phyloP scores from a whole-genome alignment of 1,284 basidiomycete genomes.

The Hemileia vastatrix region DNA sequence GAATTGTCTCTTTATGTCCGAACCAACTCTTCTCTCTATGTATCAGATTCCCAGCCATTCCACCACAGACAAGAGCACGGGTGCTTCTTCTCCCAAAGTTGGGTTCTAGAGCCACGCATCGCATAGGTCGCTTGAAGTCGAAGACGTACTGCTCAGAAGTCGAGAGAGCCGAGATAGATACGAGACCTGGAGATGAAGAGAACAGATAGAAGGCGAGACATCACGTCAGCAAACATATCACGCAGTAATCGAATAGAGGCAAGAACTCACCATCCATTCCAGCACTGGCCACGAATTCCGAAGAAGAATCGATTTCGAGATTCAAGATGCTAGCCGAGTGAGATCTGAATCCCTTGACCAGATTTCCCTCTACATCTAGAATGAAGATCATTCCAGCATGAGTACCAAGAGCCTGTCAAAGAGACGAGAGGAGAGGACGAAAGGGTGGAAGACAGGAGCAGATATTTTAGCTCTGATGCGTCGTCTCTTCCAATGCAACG shows the following conservation, averaged over 20 bases:
- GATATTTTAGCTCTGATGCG: neutral
- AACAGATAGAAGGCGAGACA: neutral
- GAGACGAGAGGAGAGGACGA: neutral
- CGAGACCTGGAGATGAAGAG: constrained; percentile 55
- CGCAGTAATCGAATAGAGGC: constrained; percentile 2
- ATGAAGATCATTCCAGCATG: constrained; percentile 84
- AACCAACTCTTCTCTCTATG: constrained; percentile 93
- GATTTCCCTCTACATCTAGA: constrained; percentile 65
- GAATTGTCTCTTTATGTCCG: constrained; percentile 76
- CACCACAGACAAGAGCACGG: constrained; percentile 80
- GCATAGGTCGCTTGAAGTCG: constrained; percentile 85
- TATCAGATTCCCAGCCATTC: constrained; percentile 74
- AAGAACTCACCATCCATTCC: constrained; percentile 72
- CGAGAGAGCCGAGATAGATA: constrained; percentile 73
- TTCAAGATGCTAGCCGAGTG: constrained; percentile 81
- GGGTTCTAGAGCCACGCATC: constrained; percentile 80
- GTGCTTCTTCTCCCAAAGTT: constrained; percentile 69
- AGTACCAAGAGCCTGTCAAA: constrained; percentile 66
- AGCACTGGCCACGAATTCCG: constrained; percentile 82
- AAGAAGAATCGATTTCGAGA: constrained; percentile 70
- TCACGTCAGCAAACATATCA: neutral
- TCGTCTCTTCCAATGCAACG: constrained; percentile 1
- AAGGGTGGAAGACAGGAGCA: neutral
- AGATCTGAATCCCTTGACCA: constrained; percentile 79
- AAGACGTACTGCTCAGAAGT: constrained; percentile 71